A percentile compares a stretch with the other conserved stretches of the same genome.
phyloP scores from a whole-genome alignment of 495 filamentous ascomycete species.

The Cryomyces minteri region DNA sequence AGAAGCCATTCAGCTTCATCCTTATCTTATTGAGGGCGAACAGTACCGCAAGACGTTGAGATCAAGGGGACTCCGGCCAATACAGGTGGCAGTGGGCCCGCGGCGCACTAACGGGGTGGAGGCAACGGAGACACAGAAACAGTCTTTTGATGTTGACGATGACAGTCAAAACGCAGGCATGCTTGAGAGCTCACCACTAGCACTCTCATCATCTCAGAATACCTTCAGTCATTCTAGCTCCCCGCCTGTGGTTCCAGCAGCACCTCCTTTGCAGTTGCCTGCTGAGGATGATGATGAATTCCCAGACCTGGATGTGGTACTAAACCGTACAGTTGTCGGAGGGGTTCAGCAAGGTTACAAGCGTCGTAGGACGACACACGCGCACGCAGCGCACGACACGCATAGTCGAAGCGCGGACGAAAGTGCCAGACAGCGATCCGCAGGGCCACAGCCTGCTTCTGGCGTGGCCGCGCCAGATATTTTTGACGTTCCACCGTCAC shows the following conservation, averaged over 20 bases:
- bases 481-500: constrained; percentile 15
- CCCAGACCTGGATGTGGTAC: constrained; percentile 7
- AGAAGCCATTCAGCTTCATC: constrained; percentile 21
- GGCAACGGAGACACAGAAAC: constrained; percentile 4
- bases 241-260: too few species aligned
- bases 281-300: constrained; percentile 9
- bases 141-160: neutral
- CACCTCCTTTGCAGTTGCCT: too few species aligned
- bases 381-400: neutral
- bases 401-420: neutral
- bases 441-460: too few species aligned
- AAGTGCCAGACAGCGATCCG: too few species aligned
- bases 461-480: neutral
- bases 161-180: neutral
- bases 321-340: neutral
- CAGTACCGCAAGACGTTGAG: constrained; percentile 13
- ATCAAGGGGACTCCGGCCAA: constrained; percentile 15
- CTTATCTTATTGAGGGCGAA: constrained; percentile 17
- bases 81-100: constrained; percentile 1
- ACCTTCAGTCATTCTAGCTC: too few species aligned
- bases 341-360: constrained; percentile 4
- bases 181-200: neutral
- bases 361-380: constrained; percentile 7
- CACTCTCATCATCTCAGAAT: neutral
- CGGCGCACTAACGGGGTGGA: neutral